Conservation (phyloP, 495 filamentous ascomycete genomes). For the Aspergillus panamensis region DNA sequence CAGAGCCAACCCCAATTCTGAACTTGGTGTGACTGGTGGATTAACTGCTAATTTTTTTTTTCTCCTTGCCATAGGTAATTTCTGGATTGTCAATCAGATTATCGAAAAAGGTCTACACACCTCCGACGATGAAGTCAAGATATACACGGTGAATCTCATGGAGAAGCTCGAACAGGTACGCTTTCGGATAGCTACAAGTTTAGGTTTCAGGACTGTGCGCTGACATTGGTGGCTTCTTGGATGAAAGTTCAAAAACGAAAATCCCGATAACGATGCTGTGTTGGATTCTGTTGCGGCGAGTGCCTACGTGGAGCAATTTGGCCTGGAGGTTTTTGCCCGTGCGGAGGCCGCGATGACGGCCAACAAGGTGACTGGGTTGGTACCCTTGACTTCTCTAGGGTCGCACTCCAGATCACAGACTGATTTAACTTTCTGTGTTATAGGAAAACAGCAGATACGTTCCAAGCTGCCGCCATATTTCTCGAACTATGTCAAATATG, state of each 20-base stretch:
- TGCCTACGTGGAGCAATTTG: slow-evolving; percentile 94
- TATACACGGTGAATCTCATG: slow-evolving; percentile 80
- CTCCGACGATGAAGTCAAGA: slow-evolving; percentile 65
- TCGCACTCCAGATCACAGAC: neutral
- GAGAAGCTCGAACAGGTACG: slow-evolving; percentile 84
- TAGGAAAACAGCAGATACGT: slow-evolving; percentile 90
- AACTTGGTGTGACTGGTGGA: neutral
- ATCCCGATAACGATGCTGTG: slow-evolving; percentile 66
- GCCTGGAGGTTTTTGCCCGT: slow-evolving; percentile 76
- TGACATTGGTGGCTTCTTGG: slow-evolving; percentile 12
- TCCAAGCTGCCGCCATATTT: slow-evolving; percentile 87
- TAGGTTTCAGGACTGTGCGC: neutral
- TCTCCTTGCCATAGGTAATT: slow-evolving; percentile 60
- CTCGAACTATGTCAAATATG: slow-evolving; percentile 85
- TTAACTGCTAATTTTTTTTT: slow-evolving; percentile 8
- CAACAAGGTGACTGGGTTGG: slow-evolving; percentile 80
- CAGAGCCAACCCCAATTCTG: slow-evolving; percentile 9
- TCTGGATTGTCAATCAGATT: slow-evolving; percentile 90
- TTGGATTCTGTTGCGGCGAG: slow-evolving; percentile 78
- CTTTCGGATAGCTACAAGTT: neutral
- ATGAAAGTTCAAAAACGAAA: slow-evolving; percentile 60
- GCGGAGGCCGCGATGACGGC: slow-evolving; percentile 78
- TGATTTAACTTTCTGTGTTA: slow-evolving; percentile 17
- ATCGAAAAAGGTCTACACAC: slow-evolving; percentile 74
- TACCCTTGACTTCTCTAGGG: neutral